Base-by-base conservation (phyloP, 2,329 filamentous ascomycete species). In the Domatiomyces globalis region DNA sequence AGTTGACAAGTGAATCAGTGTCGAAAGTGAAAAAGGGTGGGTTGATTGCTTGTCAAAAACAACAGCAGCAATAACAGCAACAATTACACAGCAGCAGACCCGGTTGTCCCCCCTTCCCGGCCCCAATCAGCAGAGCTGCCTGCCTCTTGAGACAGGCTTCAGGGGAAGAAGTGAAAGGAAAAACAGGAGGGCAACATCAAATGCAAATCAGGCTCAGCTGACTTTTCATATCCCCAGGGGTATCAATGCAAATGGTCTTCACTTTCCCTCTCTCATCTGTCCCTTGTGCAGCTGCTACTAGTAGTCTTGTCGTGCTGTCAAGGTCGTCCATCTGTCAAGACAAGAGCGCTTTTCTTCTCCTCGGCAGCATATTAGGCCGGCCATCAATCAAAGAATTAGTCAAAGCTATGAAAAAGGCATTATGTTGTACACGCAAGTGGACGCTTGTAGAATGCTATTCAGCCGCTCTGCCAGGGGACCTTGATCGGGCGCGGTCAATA, bases 401-500 rank as follows among this genome's bases (percentile, higher is more conserved):
- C 33, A 39, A 39, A 39, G 33, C 22, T 47, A 50, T 48, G 52
- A 46, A 50, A 55, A 55, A 49, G 47, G 52, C 46, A 56, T 57
- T 55, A 57, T 58, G 55, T 58, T 60, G 57, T 60, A 60, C 58
- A 60, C 50, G 56, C 45, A 33, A 33, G 29, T 8, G 48, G 51
- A 54, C 51, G 51, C 45, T 33, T 39, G 29, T 42, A 29, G 43
- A 46, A 46, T 20, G 10, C 56, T 60, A 61, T 45, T 53, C 52
- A 43, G 56, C 43, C 36, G 49, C 48, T 63, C 69, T 70, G n/a
- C 65, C 66, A 52, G 68, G 67, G 49, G 69, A 67, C 62, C 68
- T 68, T 48, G 69, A 69, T 58, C 66, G 67, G 52, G 67, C 66
- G 55, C 67, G 67, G 59, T 71, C 68, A 56, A 66, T 63, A 48